A percentile compares a stretch with the other conserved stretches of the same genome.
These are phyloP conservation scores for Clitopilus hobsonii DNA, from an alignment of 768 basidiomycete species.

Conservation along the genomic window DNA sequence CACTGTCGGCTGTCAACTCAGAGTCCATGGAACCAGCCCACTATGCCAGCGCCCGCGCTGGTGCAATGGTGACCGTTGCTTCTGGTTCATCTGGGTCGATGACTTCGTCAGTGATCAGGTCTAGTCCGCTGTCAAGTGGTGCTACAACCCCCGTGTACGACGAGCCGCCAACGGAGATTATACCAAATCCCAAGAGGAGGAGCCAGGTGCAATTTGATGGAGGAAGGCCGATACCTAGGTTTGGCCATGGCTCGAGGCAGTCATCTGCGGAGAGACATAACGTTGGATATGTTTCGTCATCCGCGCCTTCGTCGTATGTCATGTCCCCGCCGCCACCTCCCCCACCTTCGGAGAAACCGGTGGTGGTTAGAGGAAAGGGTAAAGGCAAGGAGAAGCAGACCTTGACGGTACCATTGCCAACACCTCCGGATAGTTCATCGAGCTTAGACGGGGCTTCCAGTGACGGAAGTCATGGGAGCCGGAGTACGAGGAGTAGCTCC, in stretches of 20 bases:
- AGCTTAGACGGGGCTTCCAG: slow-evolving; percentile 1
- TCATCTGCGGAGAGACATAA: neutral
- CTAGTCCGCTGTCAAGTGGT: neutral
- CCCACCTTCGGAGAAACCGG: neutral
- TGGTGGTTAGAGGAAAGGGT: neutral
- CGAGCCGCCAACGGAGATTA: neutral
- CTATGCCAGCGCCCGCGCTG: neutral
- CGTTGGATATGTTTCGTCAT: neutral
- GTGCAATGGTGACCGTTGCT: neutral
- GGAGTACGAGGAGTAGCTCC: neutral
- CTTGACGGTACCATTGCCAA: slow-evolving; percentile 4
- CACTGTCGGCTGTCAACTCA: neutral
- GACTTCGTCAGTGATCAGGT: neutral
- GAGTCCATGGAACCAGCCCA: neutral
- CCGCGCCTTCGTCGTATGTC: neutral
- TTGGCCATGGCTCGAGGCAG: neutral
- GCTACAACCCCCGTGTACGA: neutral
- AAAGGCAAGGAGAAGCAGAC: neutral
- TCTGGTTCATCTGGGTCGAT: neutral
- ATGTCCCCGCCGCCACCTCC: neutral
- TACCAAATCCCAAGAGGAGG: neutral
- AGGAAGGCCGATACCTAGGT: neutral
- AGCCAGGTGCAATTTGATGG: neutral
- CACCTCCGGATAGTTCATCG: slow-evolving; percentile 10
- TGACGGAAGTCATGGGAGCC: neutral